These are phyloP conservation scores for Purshia tridentata DNA, from an alignment of 306 rosid species.

Conservation along the genomic window DNA sequence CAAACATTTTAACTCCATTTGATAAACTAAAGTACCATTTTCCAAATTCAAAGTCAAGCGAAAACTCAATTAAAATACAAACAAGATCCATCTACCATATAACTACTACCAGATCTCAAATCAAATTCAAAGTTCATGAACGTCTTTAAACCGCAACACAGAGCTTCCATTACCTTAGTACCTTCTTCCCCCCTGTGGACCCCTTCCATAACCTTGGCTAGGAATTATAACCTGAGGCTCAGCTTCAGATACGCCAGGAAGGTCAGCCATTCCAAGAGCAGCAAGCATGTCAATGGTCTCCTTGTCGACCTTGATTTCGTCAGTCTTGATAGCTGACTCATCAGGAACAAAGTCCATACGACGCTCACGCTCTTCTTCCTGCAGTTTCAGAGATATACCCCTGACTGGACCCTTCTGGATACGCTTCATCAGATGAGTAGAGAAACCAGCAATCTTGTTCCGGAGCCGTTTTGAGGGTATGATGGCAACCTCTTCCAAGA, in stretches of 20 bases:
- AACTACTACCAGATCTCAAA: background rate
- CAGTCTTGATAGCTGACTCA: slow-evolving; percentile 29
- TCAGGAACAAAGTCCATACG: slow-evolving; percentile 47
- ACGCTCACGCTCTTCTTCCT: slow-evolving; percentile 45
- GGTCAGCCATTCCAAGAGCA: slow-evolving; percentile 36
- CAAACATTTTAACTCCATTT: background rate
- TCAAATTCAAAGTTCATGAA: slow-evolving; percentile 2
- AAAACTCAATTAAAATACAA: slow-evolving; percentile 5
- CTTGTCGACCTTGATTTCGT: slow-evolving; percentile 36
- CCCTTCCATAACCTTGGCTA: slow-evolving; percentile 28
- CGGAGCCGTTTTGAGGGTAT: slow-evolving; percentile 43
- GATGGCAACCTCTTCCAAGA: slow-evolving; percentile 42
- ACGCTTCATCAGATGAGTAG: slow-evolving; percentile 43
- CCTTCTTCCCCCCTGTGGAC: slow-evolving; percentile 26
- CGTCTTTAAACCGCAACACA: background rate
- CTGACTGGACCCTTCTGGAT: slow-evolving; percentile 46
- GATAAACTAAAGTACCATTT: slow-evolving; percentile 4
- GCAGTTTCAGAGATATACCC: slow-evolving; percentile 39
- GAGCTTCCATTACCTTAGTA: slow-evolving; percentile 18
- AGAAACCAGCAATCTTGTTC: slow-evolving; percentile 47
- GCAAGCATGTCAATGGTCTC: slow-evolving; percentile 43
- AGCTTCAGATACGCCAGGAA: slow-evolving; percentile 35
- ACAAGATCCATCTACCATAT: background rate
- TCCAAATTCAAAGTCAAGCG: background rate
- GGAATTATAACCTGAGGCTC: slow-evolving; percentile 26